Conservation (phyloP, 352 stramenopile genomes). For the Plasmopara muralis region DNA sequence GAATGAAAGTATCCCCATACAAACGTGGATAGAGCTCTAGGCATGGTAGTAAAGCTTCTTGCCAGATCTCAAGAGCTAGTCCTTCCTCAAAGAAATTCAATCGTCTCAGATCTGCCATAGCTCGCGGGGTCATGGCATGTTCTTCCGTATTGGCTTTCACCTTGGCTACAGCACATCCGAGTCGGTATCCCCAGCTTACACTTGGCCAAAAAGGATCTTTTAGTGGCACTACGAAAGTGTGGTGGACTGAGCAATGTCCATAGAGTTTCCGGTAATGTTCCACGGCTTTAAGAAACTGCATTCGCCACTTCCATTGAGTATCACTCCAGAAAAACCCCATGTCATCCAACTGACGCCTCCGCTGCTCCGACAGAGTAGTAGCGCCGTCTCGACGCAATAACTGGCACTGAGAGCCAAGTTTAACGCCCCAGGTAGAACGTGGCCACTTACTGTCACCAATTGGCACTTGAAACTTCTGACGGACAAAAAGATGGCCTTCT, state of each 20-base stretch:
- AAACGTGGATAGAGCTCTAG: conserved; percentile 32
- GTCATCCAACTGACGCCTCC: conserved; percentile 45
- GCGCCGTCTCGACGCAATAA: conserved; percentile 57
- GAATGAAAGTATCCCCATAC: conserved; percentile 29
- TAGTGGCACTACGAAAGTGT: conserved; percentile 83
- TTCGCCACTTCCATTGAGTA: conserved; percentile 60
- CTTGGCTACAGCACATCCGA: conserved; percentile 65
- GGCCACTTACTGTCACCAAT: conserved; percentile 67
- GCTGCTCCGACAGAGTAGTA: conserved; percentile 9
- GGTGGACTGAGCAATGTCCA: conserved; percentile 84
- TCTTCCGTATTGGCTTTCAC: conserved; percentile 26
- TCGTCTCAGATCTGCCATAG: conserved; percentile 29
- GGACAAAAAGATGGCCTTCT: conserved; percentile 89
- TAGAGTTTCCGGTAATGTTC: conserved; percentile 69
- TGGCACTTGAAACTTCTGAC: conserved; percentile 85
- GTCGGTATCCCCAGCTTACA: conserved; percentile 64
- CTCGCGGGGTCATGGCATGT: conserved; percentile 18
- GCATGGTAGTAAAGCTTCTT: conserved; percentile 29
- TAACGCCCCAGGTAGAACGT: conserved; percentile 79
- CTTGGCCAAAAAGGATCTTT: conserved; percentile 70
- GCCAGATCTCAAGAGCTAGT: conserved; percentile 27
- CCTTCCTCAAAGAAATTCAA: conserved; percentile 38
- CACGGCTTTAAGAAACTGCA: conserved; percentile 60
- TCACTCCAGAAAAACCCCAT: conserved; percentile 70
- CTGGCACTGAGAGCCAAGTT: conserved; percentile 88